phyloP scores from a whole-genome alignment of 768 basidiomycete genomes.

The Myochromella boudieri region DNA sequence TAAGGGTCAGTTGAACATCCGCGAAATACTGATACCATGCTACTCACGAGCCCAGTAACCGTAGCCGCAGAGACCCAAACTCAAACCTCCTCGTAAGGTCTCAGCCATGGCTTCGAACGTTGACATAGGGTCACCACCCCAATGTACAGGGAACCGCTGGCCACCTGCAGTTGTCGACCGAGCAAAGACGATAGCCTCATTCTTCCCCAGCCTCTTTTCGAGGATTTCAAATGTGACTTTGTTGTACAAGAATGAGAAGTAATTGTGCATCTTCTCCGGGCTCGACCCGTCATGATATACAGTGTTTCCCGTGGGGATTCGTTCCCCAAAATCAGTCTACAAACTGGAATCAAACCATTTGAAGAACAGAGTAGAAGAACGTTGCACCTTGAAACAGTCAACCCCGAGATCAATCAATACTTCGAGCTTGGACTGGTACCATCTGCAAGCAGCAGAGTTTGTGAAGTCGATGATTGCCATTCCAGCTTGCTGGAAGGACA shows the following conservation, averaged over 20 bases:
- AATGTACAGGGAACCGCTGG: slow-evolving; percentile 40
- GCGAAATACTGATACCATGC: background rate
- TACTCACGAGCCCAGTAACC: slow-evolving; percentile 39
- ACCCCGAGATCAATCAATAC: slow-evolving; percentile 41
- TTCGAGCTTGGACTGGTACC: slow-evolving; percentile 41
- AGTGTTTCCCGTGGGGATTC: slow-evolving; percentile 39
- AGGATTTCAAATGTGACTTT: slow-evolving; percentile 40
- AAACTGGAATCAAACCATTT: background rate
- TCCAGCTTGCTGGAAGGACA: slow-evolving; percentile 33
- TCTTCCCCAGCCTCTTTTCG: slow-evolving; percentile 34
- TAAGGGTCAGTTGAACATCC: background rate
- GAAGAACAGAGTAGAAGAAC: slow-evolving; percentile 26
- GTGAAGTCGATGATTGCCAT: slow-evolving; percentile 46
- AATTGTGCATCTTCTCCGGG: slow-evolving; percentile 25
- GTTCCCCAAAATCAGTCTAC: slow-evolving; percentile 32
- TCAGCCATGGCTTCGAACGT: slow-evolving; percentile 51
- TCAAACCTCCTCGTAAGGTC: slow-evolving; percentile 42
- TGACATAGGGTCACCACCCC: slow-evolving; percentile 47
- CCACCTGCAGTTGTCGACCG: slow-evolving; percentile 47
- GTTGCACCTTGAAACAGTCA: slow-evolving; percentile 35
- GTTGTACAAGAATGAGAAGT: slow-evolving; percentile 32
- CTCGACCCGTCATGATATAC: slow-evolving; percentile 27
- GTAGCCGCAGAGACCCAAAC: slow-evolving; percentile 42
- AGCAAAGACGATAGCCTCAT: slow-evolving; percentile 44
- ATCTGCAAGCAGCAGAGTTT: slow-evolving; percentile 40